These are phyloP conservation scores for Termitomyces sp. DNA, from an alignment of 768 basidiomycete species.

Conservation along the genomic window DNA sequence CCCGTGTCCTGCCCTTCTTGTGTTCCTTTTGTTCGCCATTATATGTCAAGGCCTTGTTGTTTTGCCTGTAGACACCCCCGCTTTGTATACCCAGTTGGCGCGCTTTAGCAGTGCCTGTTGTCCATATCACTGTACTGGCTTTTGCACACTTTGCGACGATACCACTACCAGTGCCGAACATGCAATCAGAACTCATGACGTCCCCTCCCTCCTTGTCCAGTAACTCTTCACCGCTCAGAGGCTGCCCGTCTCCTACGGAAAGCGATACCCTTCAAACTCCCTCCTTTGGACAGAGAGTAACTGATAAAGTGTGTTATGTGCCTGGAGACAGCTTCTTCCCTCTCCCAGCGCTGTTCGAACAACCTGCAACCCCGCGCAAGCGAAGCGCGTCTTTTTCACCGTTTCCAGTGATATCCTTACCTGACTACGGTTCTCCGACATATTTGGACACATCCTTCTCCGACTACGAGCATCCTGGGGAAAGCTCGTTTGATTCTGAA, in stretches of 20 bases:
- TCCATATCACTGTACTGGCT: constrained; percentile 8
- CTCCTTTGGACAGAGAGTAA: constrained; percentile 21
- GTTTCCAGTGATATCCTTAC: constrained; percentile 6
- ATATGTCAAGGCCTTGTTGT: constrained; percentile 9
- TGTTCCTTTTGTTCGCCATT: constrained; percentile 8
- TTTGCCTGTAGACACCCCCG: constrained; percentile 5
- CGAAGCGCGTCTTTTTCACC: constrained; percentile 1
- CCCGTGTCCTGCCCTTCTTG: constrained; percentile 11
- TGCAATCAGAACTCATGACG: constrained; percentile 20
- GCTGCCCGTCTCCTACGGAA: constrained; percentile 28
- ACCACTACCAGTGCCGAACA: constrained; percentile 15
- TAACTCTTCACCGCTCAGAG: constrained; percentile 21
- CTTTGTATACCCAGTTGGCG: constrained; percentile 1
- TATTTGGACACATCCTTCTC: constrained; percentile 7
- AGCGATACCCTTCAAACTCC: constrained; percentile 37
- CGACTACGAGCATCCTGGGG: constrained; percentile 6
- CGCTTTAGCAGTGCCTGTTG: constrained; percentile 15
- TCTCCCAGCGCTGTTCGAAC: constrained; percentile 6
- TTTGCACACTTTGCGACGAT: constrained; percentile 8
- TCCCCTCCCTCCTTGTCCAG: constrained; percentile 26
- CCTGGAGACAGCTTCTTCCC: constrained; percentile 1
- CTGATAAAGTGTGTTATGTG: background rate
- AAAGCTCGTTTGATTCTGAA: background rate
- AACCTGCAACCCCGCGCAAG: constrained; percentile 2
- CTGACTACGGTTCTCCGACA: constrained; percentile 10